A percentile compares a stretch with the other conserved stretches of the same genome.
phyloP scores from a whole-genome alignment of 1,284 basidiomycete genomes.

The Sanghuangporus baumii region DNA sequence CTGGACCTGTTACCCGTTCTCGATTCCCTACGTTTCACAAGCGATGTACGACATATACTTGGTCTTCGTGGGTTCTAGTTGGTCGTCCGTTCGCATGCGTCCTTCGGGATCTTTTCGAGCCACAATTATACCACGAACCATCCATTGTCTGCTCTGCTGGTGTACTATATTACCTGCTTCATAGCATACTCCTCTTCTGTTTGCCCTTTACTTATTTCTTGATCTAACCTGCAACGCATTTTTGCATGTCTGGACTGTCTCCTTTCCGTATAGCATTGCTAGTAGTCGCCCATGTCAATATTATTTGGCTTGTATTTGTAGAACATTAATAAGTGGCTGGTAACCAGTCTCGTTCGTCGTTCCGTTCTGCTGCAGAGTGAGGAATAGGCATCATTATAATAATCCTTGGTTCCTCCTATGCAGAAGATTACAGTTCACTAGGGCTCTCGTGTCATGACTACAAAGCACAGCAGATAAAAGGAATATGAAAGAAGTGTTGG shows the following conservation, averaged over 20 bases:
- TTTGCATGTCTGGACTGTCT: slow-evolving; percentile 1
- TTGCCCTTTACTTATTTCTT: slow-evolving; percentile 2
- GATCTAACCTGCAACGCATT: slow-evolving; percentile 11
- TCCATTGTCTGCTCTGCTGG: not conserved
- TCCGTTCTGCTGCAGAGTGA: not conserved
- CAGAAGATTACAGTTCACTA: slow-evolving; percentile 14
- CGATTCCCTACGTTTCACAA: slow-evolving; percentile 93
- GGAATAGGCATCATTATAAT: not conserved
- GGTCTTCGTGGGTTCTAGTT: slow-evolving; percentile 64
- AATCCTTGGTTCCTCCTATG: slow-evolving; percentile 2
- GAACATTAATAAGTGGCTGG: not conserved
- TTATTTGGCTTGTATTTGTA: slow-evolving; percentile 8
- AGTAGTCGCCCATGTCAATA: slow-evolving; percentile 12
- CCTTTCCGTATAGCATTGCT: not conserved
- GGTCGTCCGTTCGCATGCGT: not conserved
- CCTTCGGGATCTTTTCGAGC: slow-evolving; percentile 1
- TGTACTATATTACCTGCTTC: slow-evolving; percentile 8
- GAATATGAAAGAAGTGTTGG: not conserved
- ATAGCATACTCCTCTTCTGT: not conserved
- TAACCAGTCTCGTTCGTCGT: not conserved
- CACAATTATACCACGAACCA: not conserved
- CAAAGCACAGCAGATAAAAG: not conserved
- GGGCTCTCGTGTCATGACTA: slow-evolving; percentile 3
- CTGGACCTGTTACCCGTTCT: slow-evolving; percentile 93
- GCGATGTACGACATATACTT: slow-evolving; percentile 89